Conservation (phyloP, 1,284 basidiomycete genomes). For the Termitomyces sp. region DNA sequence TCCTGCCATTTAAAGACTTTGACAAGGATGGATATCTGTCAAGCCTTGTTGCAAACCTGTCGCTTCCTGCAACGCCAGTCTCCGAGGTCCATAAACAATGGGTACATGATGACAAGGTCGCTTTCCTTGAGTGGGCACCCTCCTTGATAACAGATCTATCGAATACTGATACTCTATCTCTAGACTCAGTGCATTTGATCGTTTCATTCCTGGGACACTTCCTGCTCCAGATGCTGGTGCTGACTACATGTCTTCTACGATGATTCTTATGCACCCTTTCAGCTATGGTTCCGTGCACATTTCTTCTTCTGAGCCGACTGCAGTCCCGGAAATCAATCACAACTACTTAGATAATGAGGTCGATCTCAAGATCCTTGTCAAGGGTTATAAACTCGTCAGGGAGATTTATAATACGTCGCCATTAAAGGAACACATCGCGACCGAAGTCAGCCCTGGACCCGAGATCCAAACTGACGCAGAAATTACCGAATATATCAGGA, state of each 20-base stretch:
- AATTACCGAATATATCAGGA: constrained; percentile 1
- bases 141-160: no score
- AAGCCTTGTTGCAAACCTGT: background rate
- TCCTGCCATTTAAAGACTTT: background rate
- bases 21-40: background rate
- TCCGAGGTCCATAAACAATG: background rate
- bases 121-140: background rate
- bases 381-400: background rate
- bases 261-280: constrained; percentile 9
- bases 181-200: background rate
- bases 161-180: background rate
- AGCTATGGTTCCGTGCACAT: constrained; percentile 26
- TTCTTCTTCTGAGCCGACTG: constrained; percentile 30
- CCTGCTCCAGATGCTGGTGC: background rate
- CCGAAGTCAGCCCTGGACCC: constrained; percentile 5
- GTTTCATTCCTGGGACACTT: background rate
- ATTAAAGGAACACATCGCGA: background rate
- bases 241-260: background rate
- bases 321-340: constrained; percentile 37
- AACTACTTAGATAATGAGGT: constrained; percentile 14
- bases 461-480: constrained; percentile 6
- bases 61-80: background rate
- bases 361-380: constrained; percentile 6
- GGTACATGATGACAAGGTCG: background rate
- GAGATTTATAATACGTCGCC: constrained; percentile 2